phyloP scores from a whole-genome alignment of 352 stramenopile genomes.

The Globisporangium takayamanum region DNA sequence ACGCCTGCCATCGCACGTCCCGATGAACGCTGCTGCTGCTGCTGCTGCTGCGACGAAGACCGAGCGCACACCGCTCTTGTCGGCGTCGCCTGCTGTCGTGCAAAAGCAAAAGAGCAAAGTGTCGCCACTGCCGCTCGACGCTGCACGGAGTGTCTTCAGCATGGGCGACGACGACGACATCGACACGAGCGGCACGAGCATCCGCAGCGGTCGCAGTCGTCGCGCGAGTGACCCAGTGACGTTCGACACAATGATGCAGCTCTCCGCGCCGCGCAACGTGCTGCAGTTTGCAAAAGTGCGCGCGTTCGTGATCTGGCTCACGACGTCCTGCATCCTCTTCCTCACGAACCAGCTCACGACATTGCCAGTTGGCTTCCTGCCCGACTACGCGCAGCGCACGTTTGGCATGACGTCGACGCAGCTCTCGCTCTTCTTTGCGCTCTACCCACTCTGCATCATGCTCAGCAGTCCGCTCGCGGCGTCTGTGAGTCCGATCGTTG shows the following conservation, averaged over 20 bases:
- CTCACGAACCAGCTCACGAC: constrained; percentile 71
- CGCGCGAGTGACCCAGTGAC: constrained; percentile 24
- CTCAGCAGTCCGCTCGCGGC: constrained; percentile 54
- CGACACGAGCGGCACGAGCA: constrained; percentile 24
- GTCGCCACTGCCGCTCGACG: constrained; percentile 5
- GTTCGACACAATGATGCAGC: constrained; percentile 56
- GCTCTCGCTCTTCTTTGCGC: constrained; percentile 64
- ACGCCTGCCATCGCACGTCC: not conserved
- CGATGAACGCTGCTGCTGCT: not conserved
- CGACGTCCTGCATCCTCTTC: constrained; percentile 49
- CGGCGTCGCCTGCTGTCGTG: not conserved
- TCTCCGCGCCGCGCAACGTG: constrained; percentile 48
- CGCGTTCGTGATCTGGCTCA: constrained; percentile 37
- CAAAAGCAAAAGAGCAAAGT: constrained; percentile 2
- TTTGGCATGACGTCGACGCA: constrained; percentile 39
- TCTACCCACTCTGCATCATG: constrained; percentile 76
- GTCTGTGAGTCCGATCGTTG: constrained; percentile 30
- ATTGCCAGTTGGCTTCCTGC: constrained; percentile 72
- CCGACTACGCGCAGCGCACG: constrained; percentile 38
- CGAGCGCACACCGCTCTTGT: constrained; percentile 16
- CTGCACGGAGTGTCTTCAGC: constrained; percentile 2
- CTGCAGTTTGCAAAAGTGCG: constrained; percentile 38
- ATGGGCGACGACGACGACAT: constrained; percentile 18
- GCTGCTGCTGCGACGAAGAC: not conserved
- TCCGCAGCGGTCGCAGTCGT: constrained; percentile 14